These are phyloP conservation scores for Trametes gibbosa DNA, from an alignment of 768 basidiomycete species.

Conservation along the genomic window DNA sequence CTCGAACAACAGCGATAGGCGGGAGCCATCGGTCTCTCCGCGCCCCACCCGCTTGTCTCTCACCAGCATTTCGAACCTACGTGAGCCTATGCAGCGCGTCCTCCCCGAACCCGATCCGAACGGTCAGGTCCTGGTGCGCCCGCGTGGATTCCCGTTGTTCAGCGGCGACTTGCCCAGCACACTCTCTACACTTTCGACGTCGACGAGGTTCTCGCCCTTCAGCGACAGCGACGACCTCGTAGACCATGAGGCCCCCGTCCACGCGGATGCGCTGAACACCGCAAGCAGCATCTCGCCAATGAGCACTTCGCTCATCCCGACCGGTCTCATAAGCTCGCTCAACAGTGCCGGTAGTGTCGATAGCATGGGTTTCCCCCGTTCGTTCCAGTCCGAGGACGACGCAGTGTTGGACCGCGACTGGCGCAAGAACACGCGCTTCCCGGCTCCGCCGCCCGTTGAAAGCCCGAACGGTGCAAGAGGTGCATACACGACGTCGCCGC, in stretches of 20 bases:
- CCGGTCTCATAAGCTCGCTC: conserved; percentile 53
- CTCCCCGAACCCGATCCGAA: conserved; percentile 14
- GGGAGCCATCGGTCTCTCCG: conserved; percentile 23
- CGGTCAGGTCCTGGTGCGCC: conserved; percentile 25
- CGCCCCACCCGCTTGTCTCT: conserved; percentile 26
- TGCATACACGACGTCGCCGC: conserved; percentile 39
- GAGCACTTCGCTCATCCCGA: conserved; percentile 53
- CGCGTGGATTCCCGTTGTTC: conserved; percentile 41
- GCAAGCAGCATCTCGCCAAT: conserved; percentile 37
- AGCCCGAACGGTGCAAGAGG: conserved; percentile 15
- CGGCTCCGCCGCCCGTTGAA: conserved; percentile 26
- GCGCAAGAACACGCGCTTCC: conserved; percentile 33
- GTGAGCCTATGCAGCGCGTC: conserved; percentile 15
- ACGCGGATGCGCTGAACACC: conserved; percentile 16
- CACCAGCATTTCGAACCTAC: conserved; percentile 26
- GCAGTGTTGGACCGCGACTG: conserved; percentile 52
- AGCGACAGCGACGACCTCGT: conserved; percentile 37
- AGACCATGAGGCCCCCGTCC: conserved; percentile 15
- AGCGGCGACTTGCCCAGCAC: conserved; percentile 40
- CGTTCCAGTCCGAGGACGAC: conserved; percentile 54
- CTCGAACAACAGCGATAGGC: conserved; percentile 15
- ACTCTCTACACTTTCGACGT: conserved; percentile 22
- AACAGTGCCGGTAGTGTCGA: conserved; percentile 34
- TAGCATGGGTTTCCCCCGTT: conserved; percentile 33
- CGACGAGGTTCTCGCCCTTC: conserved; percentile 55